Evolutionary conservation across 495 filamentous ascomycete species (phyloP).

Genomic region (Cudoniella acicularis): DNA sequence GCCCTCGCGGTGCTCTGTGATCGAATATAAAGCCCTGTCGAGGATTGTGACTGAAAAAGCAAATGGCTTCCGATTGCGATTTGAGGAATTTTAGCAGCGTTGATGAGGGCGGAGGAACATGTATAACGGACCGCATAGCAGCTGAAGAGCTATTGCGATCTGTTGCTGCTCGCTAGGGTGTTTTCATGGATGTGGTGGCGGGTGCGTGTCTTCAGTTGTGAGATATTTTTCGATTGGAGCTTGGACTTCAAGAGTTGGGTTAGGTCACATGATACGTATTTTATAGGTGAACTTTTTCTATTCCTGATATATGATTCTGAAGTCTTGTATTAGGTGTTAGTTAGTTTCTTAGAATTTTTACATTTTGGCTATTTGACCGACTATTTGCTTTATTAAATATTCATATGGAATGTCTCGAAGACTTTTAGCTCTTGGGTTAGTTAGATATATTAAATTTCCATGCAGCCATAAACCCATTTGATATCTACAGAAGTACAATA

Average conservation of each 20-base stretch:
- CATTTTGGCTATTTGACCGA: too few species aligned
- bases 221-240: conserved; percentile 13
- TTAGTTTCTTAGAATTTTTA: too few species aligned
- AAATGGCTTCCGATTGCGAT: conserved; percentile 51
- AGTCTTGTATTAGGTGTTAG: too few species aligned
- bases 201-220: neutral
- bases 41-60: conserved; percentile 45
- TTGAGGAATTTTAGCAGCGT: conserved; percentile 59
- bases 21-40: conserved; percentile 28
- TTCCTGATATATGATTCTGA: too few species aligned
- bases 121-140: conserved; percentile 33
- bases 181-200: neutral
- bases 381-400: too few species aligned
- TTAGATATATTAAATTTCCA: too few species aligned
- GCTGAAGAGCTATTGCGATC: conserved; percentile 13
- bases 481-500: neutral
- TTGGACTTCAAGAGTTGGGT: conserved; percentile 4
- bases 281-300: too few species aligned
- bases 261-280: conserved; percentile 18
- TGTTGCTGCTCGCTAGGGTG: neutral
- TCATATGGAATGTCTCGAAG: too few species aligned
- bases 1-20: conserved; percentile 19
- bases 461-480: too few species aligned
- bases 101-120: conserved; percentile 48
- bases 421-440: too few species aligned